Evolutionary conservation across 2,329 filamentous ascomycete species (phyloP).

Genomic region (Diaporthe vexans): DNA sequence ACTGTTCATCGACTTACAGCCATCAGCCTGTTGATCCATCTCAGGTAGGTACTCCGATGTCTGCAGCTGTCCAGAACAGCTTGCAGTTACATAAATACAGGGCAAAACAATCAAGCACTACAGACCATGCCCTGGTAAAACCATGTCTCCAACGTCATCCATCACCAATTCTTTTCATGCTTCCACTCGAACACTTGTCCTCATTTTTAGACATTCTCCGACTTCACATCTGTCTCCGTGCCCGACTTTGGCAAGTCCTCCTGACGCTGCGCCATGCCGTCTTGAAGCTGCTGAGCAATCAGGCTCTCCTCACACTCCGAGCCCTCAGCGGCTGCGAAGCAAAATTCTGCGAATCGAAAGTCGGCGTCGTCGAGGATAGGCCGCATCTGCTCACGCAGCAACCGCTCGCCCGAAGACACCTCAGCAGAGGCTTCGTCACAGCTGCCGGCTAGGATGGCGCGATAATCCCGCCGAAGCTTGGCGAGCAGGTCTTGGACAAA

Average conservation of each 20-base stretch:
- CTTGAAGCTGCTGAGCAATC: constrained; percentile 2
- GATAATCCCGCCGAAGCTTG: constrained; percentile 23
- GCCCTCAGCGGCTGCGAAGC: too few relatives aligned
- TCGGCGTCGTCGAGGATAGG: neutral
- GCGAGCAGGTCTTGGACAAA: neutral
- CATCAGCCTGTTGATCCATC: neutral
- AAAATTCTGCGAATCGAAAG: neutral
- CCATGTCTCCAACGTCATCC: neutral
- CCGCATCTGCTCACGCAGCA: neutral
- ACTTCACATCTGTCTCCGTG: neutral
- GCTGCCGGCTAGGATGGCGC: neutral
- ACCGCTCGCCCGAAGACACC: neutral
- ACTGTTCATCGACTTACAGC: neutral
- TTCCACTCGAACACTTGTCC: neutral
- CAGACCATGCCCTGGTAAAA: neutral
- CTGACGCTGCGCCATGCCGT: neutral
- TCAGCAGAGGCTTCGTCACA: neutral
- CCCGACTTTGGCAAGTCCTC: neutral
- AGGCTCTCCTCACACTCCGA: neutral
- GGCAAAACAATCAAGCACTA: neutral
- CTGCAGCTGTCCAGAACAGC: neutral
- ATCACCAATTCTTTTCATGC: neutral
- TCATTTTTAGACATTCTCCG: neutral
- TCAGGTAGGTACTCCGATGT: neutral
- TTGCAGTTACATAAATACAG: neutral